These are phyloP conservation scores for Fragilariopsis cylindrus DNA, from an alignment of 108 stramenopile species.

Conservation along the genomic window DNA sequence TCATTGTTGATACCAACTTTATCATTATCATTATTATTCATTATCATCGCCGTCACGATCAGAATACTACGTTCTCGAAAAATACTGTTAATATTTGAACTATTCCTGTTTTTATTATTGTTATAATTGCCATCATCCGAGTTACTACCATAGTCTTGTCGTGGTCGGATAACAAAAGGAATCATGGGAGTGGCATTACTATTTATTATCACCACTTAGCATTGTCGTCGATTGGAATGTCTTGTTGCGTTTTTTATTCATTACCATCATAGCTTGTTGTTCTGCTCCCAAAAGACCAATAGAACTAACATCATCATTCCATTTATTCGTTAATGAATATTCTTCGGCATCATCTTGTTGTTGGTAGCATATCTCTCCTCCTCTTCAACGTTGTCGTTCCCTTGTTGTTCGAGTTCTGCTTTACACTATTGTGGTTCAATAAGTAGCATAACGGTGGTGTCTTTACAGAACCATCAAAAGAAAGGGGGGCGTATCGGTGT, in stretches of 20 bases:
- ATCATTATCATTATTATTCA: neutral
- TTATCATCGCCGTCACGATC: neutral
- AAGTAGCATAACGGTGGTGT: constrained; percentile 5
- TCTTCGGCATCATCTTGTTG: neutral
- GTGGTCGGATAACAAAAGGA: constrained; percentile 7
- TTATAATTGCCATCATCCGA: neutral
- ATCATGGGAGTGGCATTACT: neutral
- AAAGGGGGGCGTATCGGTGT: constrained; percentile 1
- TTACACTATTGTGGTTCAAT: neutral
- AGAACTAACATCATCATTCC: constrained; percentile 11
- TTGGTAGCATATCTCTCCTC: neutral
- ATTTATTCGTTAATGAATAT: neutral
- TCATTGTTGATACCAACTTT: neutral
- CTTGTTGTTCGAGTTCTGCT: neutral
- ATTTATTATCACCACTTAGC: neutral
- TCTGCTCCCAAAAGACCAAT: constrained; percentile 16
- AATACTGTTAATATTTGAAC: neutral
- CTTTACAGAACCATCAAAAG: constrained; percentile 6
- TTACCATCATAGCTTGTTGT: neutral
- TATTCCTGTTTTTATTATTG: neutral
- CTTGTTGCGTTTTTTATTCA: neutral
- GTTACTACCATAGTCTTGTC: neutral
- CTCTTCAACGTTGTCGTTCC: neutral
- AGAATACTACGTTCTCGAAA: neutral
- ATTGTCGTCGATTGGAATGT: neutral